phyloP scores from a whole-genome alignment of 192 early-diverging fungal species.

The Linnemannia zychae region DNA sequence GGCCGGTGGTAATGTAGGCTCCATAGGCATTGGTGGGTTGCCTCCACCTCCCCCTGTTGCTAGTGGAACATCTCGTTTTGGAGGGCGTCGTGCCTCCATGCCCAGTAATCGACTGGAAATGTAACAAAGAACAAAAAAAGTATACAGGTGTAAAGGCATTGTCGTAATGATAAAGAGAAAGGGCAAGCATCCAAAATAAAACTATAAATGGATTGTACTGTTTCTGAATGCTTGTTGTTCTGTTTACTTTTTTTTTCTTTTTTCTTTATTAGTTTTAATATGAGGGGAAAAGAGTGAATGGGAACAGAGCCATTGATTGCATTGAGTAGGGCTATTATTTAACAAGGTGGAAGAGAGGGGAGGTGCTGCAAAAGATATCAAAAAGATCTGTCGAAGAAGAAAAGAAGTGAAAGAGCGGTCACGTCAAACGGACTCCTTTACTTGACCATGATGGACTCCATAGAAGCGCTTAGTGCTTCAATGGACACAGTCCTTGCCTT shows the following conservation, averaged over 20 bases:
- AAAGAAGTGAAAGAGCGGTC: background rate
- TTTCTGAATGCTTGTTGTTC: background rate
- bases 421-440: background rate
- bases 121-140: conserved; percentile 22
- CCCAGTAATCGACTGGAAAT: conserved; percentile 52
- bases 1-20: background rate
- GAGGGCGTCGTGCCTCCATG: conserved; percentile 42
- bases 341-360: background rate
- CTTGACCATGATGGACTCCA: conserved; percentile 41
- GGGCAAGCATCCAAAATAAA: conserved; percentile 1
- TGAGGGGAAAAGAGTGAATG: too few relatives aligned
- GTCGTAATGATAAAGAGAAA: conserved; percentile 16
- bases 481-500: conserved; percentile 16
- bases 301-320: background rate
- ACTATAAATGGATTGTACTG: background rate
- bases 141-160: background rate
- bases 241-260: conserved; percentile 2
- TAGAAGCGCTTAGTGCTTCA: conserved; percentile 22
- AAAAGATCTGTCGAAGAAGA: background rate
- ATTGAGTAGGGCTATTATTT: background rate
- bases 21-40: background rate
- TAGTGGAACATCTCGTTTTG: conserved; percentile 13
- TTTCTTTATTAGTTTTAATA: background rate
- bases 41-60: background rate
- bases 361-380: background rate